A percentile compares a stretch with the other conserved stretches of the same genome.
These are phyloP conservation scores for Kwoniella mangroviensis DNA, from an alignment of 768 basidiomycete genomes.

Conservation along the genomic window DNA sequence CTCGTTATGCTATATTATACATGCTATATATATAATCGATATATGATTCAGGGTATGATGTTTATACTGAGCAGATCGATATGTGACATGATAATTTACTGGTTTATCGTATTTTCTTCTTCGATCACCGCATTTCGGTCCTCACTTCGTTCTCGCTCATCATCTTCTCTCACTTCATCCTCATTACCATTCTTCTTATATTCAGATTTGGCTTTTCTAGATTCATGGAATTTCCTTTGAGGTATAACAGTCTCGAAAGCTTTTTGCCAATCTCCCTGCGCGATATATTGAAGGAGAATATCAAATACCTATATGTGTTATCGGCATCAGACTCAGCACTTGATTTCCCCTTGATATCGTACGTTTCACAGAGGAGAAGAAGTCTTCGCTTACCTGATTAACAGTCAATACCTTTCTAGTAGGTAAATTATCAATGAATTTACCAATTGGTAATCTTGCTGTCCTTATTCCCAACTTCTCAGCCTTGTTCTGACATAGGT, in stretches of 20 bases:
- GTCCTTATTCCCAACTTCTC: conserved; percentile 72
- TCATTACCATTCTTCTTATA: conserved; percentile 8
- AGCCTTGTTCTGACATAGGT: conserved; percentile 87
- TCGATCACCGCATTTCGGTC: background rate
- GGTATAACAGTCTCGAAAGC: conserved; percentile 90
- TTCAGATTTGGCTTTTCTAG: conserved; percentile 16
- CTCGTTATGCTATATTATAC: background rate
- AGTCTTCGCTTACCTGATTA: conserved; percentile 69
- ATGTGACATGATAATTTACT: background rate
- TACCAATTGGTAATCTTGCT: conserved; percentile 92
- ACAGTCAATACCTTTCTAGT: conserved; percentile 97
- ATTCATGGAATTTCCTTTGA: conserved; percentile 69
- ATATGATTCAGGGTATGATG: background rate
- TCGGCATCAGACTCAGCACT: too few relatives aligned
- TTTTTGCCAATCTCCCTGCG: conserved; percentile 79
- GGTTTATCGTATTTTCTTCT: conserved; percentile 10
- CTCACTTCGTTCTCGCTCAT: background rate
- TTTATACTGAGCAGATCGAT: background rate
- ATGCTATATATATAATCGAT: background rate
- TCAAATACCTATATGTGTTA: conserved; percentile 68
- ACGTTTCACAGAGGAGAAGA: background rate
- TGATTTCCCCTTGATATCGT: too few relatives aligned
- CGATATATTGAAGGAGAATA: conserved; percentile 88
- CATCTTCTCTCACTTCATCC: background rate
- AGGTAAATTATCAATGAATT: conserved; percentile 77